A percentile compares a stretch with the other conserved stretches of the same genome.
These are phyloP conservation scores for Rhodotorula sp. DNA, from an alignment of 1,284 basidiomycete species.

Conservation along the genomic window DNA sequence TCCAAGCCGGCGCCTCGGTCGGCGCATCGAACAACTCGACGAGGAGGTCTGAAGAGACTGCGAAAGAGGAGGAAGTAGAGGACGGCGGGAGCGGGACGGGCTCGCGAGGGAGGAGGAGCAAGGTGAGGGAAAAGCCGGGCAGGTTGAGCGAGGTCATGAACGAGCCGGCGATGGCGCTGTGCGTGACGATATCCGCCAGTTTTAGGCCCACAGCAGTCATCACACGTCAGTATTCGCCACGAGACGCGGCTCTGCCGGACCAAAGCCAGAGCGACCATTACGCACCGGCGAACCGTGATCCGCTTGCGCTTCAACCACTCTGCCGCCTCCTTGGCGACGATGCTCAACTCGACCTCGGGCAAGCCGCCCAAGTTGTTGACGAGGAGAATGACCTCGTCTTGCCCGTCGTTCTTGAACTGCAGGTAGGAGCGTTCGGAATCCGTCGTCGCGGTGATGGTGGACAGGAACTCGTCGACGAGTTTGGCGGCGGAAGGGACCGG, in stretches of 20 bases:
- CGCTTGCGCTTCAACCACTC: conserved; percentile 59
- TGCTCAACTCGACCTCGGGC: conserved; percentile 78
- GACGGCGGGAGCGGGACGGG: conserved; percentile 34
- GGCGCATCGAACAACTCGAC: conserved; percentile 74
- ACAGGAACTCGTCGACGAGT: conserved; percentile 69
- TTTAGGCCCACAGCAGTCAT: no score
- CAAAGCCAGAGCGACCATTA: not conserved
- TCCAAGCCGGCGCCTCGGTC: conserved; percentile 77
- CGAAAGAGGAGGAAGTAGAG: conserved; percentile 5
- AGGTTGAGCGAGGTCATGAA: conserved; percentile 83
- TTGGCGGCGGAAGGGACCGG: conserved; percentile 65
- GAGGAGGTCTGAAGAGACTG: conserved; percentile 53
- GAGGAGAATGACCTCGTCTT: conserved; percentile 57
- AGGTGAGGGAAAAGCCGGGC: conserved; percentile 88
- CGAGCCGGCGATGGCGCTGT: conserved; percentile 48
- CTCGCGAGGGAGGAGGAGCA: conserved; percentile 68
- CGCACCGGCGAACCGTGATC: conserved; percentile 59
- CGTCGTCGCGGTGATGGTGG: conserved; percentile 65
- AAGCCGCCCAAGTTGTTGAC: conserved; percentile 66
- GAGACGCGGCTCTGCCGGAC: not conserved
- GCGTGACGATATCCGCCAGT: no score
- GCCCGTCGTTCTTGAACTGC: conserved; percentile 65
- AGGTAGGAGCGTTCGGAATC: conserved; percentile 84
- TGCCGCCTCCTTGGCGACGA: conserved; percentile 53
- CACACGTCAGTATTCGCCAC: no score